Evolutionary conservation across 2,329 filamentous ascomycete species (phyloP).

Genomic region (Colletotrichum navitas): DNA sequence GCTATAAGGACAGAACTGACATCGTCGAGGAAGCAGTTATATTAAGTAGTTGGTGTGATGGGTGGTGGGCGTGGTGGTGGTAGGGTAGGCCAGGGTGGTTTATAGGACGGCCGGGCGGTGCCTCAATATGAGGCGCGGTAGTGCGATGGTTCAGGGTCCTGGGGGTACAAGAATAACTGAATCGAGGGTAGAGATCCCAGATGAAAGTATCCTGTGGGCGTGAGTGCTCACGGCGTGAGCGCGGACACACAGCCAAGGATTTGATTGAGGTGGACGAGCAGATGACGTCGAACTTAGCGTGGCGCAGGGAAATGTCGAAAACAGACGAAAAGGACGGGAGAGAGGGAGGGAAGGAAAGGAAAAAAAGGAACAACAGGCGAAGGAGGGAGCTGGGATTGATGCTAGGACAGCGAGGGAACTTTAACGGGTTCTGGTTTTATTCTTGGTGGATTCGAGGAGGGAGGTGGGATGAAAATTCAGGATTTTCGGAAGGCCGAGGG

Average conservation of each 20-base stretch:
- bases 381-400: slow-evolving; percentile 28
- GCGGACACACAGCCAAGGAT: slow-evolving; percentile 10
- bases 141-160: slow-evolving; percentile 40
- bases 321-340: slow-evolving; percentile 12
- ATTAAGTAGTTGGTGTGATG: slow-evolving; percentile 26
- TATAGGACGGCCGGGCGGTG: slow-evolving; percentile 43
- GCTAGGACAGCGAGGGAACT: slow-evolving; percentile 35
- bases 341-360: slow-evolving; percentile 3
- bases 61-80: not conserved
- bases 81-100: slow-evolving; percentile 28
- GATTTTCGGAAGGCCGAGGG: slow-evolving; percentile 39
- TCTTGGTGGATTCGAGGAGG: slow-evolving; percentile 38
- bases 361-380: slow-evolving; percentile 20
- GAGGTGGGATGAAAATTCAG: slow-evolving; percentile 39
- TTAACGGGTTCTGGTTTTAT: slow-evolving; percentile 35
- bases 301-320: slow-evolving; percentile 39
- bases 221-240: not conserved
- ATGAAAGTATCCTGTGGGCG: slow-evolving; percentile 6
- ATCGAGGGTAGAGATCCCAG: slow-evolving; percentile 34
- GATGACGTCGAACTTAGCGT: slow-evolving; percentile 42
- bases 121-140: slow-evolving; percentile 36
- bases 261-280: slow-evolving; percentile 30
- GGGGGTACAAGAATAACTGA: slow-evolving; percentile 38
- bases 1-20: slow-evolving; percentile 52
- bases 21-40: slow-evolving; percentile 44